Base-by-base conservation (phyloP, 163 green algal species). In the Scenedesmus sp. region DNA sequence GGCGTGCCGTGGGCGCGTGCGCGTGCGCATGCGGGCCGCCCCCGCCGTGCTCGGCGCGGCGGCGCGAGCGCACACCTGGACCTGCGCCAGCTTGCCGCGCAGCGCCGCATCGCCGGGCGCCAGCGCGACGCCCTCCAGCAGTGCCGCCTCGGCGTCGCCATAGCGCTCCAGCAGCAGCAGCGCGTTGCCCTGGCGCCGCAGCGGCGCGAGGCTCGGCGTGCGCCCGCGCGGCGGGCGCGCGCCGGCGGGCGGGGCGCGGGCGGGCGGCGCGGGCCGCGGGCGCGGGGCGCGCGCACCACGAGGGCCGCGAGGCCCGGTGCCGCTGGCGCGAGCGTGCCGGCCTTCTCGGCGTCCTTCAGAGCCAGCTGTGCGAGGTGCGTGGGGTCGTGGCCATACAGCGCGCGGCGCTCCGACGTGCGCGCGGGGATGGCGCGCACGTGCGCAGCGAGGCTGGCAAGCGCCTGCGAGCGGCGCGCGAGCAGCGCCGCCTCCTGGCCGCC, bases 121-220 rank as follows among this genome's bases (percentile, higher is more conserved):
- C 33, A 83, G 44, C 6, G 36, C 42, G 50, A 83, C 58, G 36
- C 64, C 87, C 24, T 84, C 66, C 3, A 86, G 44, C 47, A 85
- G 87, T 2, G 86, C 79, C 15, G 58, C 54, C 67, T 85, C 75
- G 18, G 87, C 87, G 42, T 91, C 85, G 14, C 34, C 20, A 51
- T 90, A 94, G 7, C 78, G 73, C 83, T 95, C 90, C 42, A 91
- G 62, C 70, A 91, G 78, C 36, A 83, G 70, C n/a, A 90, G 75
- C 11, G 87, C 87, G 0, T 63, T 10, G 20, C 84, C 89, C 88
- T 91, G 78, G n/a, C 60, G 51, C 9, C 28, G 22, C 26, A 45
- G 51, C 36, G 47, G 14, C n/a, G n/a, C n/a, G n/a, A n/a, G n/a
- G n/a, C n/a, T n/a, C n/a, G n/a, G n/a, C n/a, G n/a, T n/a, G n/a